phyloP scores from a whole-genome alignment of 2,329 filamentous ascomycete species.

The Calonectria multiphialidica region DNA sequence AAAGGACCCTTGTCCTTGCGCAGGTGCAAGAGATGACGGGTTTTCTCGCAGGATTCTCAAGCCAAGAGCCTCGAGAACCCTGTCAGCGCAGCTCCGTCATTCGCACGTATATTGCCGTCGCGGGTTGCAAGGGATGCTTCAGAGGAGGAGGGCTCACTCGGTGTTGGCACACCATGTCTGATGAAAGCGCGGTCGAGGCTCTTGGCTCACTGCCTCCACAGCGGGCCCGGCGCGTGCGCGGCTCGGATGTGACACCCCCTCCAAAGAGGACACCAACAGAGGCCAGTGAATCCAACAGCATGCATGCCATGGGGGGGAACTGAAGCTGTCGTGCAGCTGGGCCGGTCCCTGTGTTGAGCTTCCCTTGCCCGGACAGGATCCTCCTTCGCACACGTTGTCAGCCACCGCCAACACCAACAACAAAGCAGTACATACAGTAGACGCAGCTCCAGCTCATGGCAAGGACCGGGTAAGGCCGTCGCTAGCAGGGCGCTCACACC shows the following conservation, averaged over 20 bases:
- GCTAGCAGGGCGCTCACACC: constrained; percentile 2
- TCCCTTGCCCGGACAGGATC: constrained; percentile 16
- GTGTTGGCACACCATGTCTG: constrained; percentile 1
- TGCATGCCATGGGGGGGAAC: constrained; percentile 10
- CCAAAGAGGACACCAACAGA: constrained; percentile 7
- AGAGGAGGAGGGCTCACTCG: neutral
- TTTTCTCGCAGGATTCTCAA: constrained; percentile 10
- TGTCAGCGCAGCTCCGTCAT: constrained; percentile 1
- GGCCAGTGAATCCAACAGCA: constrained; percentile 16
- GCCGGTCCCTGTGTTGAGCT: neutral
- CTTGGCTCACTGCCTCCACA: constrained; percentile 19
- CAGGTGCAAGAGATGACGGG: constrained; percentile 5
- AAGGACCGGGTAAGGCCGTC: constrained; percentile 13
- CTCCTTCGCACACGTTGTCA: constrained; percentile 10
- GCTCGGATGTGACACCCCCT: constrained; percentile 36
- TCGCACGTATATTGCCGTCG: neutral
- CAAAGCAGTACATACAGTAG: neutral
- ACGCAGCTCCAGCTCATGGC: neutral
- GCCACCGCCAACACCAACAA: constrained; percentile 16
- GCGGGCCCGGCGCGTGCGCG: constrained; percentile 27
- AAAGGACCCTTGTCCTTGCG: constrained; percentile 17
- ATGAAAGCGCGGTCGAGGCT: constrained; percentile 8
- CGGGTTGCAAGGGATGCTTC: neutral
- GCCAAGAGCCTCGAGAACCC: constrained; percentile 11
- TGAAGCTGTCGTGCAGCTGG: constrained; percentile 10